These are phyloP conservation scores for Vitis rotundifolia DNA, from an alignment of 164 flowering plant species.

Conservation along the genomic window DNA sequence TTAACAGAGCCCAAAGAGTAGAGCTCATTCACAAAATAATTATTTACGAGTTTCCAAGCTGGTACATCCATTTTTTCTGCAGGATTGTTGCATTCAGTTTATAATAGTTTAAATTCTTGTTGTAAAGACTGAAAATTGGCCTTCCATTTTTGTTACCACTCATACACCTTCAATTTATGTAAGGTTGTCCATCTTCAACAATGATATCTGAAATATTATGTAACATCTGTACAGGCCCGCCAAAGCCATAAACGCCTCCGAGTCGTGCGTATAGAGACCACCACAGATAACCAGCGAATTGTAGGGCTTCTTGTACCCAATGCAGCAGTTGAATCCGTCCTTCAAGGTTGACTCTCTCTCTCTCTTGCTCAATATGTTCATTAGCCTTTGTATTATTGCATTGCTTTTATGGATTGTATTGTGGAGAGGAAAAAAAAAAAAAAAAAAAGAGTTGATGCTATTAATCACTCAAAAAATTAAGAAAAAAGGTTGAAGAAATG, in stretches of 20 bases:
- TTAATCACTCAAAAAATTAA: too few species aligned
- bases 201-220: not conserved
- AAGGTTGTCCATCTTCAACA: not conserved
- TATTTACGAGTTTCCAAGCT: too few species aligned
- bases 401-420: too few species aligned
- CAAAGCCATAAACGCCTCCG: conserved; percentile 82
- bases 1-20: too few species aligned
- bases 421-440: too few species aligned
- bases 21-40: too few species aligned
- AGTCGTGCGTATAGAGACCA: conserved; percentile 83
- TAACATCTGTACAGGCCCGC: conserved; percentile 56
- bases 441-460: too few species aligned
- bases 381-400: too few species aligned
- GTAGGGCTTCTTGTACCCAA: conserved; percentile 91
- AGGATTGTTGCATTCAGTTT: too few species aligned
- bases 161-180: not conserved
- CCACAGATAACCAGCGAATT: conserved; percentile 71
- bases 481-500: too few species aligned
- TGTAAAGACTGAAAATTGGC: not conserved
- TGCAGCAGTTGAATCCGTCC: conserved; percentile 83
- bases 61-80: too few species aligned
- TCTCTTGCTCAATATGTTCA: conserved; percentile 7
- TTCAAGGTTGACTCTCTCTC: conserved; percentile 56
- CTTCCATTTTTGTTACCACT: not conserved
- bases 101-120: too few species aligned